Base-by-base conservation (phyloP, 2,329 filamentous ascomycete genomes). In the Fusarium temperatum region DNA sequence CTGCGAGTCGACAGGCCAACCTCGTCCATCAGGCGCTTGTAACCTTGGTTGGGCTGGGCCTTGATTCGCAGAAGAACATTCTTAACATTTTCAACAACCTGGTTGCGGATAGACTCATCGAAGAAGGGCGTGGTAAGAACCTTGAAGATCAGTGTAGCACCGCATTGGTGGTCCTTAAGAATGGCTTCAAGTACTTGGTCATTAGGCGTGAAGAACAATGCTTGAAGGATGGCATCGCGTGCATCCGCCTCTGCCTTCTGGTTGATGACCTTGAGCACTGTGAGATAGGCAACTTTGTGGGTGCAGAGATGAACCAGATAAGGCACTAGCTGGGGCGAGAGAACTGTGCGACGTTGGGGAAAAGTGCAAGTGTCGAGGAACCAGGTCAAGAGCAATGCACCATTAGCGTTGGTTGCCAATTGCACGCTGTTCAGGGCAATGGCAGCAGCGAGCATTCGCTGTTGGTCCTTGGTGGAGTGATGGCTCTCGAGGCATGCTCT, bases 1-100 rank as follows among this genome's bases (percentile, higher is more conserved):
- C 83, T 89, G 48, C 91, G 85, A 35, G 90, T 92, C 11, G 96
- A 97, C 42, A 99, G 85, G 68, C 96, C 95, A 76, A 99, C 96
- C 81, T 99, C 96, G 79, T 99, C 96, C 96, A 99, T 99, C 68
- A 99, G 85, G 60, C 96, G 93, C 88, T 98, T 99, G 86, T 99
- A 99, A 59, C 96, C 96, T 84, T 98, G 96, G 71, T 92, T 93
- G 22, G 96, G 94, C 79, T 97, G 94, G 11, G 95, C 96, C 85
- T 98, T 98, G 83, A 98, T 92, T 78, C 93, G 93, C 39, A 96
- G 84, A 39, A 99, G 88, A 44, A 98, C 95, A 77, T 91, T 94
- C 80, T 96, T 94, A 58, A 99, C 94, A 66, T 95, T 98, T 79
- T 98, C 94, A 10, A 98, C 90, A 28, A 98, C 95, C 78, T 98